Conservation (phyloP, 495 filamentous ascomycete genomes). For the Mytilinidion resinicola region DNA sequence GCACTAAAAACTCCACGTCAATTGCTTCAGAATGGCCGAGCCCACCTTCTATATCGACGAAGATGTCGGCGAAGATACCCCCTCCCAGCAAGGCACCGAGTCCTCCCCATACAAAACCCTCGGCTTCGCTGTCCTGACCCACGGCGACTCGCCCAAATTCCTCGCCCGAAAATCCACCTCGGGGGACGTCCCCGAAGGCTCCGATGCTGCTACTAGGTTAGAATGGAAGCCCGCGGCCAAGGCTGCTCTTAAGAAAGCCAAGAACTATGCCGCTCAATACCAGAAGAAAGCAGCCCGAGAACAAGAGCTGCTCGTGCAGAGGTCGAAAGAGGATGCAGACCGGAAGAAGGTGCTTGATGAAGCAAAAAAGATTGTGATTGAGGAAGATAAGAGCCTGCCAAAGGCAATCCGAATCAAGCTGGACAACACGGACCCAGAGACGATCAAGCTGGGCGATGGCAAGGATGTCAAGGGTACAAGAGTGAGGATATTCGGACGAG, state of each 20-base stretch:
- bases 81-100: constrained; percentile 61
- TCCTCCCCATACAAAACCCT: constrained; percentile 74
- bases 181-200: constrained; percentile 55
- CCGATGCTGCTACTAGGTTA: constrained; percentile 47
- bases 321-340: constrained; percentile 67
- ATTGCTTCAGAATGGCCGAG: constrained; percentile 26
- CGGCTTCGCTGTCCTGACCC: constrained; percentile 66
- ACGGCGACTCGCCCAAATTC: constrained; percentile 57
- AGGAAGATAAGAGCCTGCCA: constrained; percentile 74
- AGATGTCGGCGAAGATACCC: constrained; percentile 64
- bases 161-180: constrained; percentile 62
- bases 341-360: constrained; percentile 64
- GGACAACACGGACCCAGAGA: constrained; percentile 43
- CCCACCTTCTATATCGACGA: constrained; percentile 67
- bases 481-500: constrained; percentile 76
- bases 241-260: constrained; percentile 75
- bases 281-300: constrained; percentile 44
- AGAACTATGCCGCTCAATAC: constrained; percentile 55
- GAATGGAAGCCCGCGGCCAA: constrained; percentile 80
- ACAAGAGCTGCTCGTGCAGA: constrained; percentile 52
- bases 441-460: constrained; percentile 36
- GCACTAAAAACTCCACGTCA: constrained; percentile 2
- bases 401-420: constrained; percentile 70
- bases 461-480: constrained; percentile 57
- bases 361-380: constrained; percentile 80